Evolutionary conservation across 768 basidiomycete genomes (phyloP).

Genomic region (Agrocybe pediades): DNA sequence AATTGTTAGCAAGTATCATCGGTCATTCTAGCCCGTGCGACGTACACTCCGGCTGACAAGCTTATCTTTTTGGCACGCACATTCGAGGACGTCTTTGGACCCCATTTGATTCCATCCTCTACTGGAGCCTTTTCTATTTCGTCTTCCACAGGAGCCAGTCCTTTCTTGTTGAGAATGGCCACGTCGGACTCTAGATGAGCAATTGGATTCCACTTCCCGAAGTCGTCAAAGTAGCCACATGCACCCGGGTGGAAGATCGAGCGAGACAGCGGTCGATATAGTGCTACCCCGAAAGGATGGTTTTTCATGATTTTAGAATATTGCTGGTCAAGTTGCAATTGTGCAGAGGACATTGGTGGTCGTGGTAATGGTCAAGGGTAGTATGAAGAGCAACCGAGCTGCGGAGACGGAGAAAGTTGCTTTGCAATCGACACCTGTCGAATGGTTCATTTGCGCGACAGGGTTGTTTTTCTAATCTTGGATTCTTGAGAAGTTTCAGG

Average conservation of each 20-base stretch:
- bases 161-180: conserved; percentile 8
- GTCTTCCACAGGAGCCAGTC: conserved; percentile 10
- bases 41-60: conserved; percentile 19
- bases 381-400: not conserved
- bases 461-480: no score
- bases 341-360: not conserved
- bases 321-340: conserved; percentile 12
- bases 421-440: not conserved
- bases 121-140: conserved; percentile 17
- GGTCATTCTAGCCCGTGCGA: no score
- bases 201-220: conserved; percentile 22
- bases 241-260: conserved; percentile 14
- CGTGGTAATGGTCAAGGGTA: not conserved
- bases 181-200: conserved; percentile 14
- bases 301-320: conserved; percentile 21
- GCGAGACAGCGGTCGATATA: conserved; percentile 16
- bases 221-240: conserved; percentile 24
- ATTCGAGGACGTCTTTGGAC: conserved; percentile 19
- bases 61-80: conserved; percentile 4
- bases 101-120: conserved; percentile 22
- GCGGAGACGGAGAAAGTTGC: not conserved
- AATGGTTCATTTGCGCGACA: no score
- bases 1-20: not conserved
- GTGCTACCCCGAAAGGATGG: conserved; percentile 22
- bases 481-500: no score